Evolutionary conservation across 495 filamentous ascomycete species (phyloP), one percentile per base, ranked within the genome.

Genomic region (Aspergillus affinis): DNA sequence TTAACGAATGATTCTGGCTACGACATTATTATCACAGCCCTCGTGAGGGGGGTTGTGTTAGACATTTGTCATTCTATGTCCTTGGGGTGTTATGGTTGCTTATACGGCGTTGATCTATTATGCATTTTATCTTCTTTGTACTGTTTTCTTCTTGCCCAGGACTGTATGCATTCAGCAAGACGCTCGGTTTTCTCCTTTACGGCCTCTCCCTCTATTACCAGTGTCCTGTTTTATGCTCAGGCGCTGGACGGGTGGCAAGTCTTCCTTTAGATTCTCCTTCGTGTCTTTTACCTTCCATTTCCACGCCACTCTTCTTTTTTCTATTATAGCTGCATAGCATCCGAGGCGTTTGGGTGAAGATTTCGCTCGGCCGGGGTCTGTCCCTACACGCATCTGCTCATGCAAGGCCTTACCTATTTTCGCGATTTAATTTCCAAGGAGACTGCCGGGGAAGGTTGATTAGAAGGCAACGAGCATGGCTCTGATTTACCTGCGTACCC

Each of bases 1-100:
- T 48, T 41, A 51, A 57, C 45, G 54, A 57, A 29, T 58, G 47
- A 51, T 29, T 44, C 41, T 47, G 46, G 55, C 27, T 58, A 50
- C 27, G 55, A 51, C 45, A 36, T 30, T 58, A 48, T n/a, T 58
- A 20, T 36, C 17, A 27, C 45, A 48, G 10, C 30, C 41, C 21
- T 18, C 10, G 18, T 18, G 10, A 23, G 26, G 45, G 41, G 41
- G 8, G 20, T n/a, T n/a, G 20, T 44, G 32, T n/a, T 26, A 26
- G 49, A 51, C n/a, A 51, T 51, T n/a, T 26, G 21, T 26, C 21
- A 51, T 27, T 21, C 21, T 54, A 41, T 44, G 30, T 36, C 26
- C 15, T 44, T 44, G 32, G 23, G 36, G 18, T 49, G 18, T 49
- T 49, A 41, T 15, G 36, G 36, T 10, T 15, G 9, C 15, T 15